Evolutionary conservation across 768 basidiomycete species (phyloP).

Genomic region (Pisolithus marmoratus): DNA sequence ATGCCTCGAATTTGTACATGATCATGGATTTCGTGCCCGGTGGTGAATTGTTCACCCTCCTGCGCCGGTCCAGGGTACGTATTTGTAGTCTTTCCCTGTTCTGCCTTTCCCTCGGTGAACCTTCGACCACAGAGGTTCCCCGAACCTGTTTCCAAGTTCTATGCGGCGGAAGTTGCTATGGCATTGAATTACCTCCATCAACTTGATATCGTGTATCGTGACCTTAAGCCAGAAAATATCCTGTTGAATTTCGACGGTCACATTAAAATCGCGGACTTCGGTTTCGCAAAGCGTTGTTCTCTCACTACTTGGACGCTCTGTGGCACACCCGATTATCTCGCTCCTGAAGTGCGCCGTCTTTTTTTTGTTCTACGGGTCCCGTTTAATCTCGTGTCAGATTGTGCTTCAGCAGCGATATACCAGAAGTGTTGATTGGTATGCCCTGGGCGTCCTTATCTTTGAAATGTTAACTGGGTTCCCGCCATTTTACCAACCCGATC

Average conservation of each 20-base stretch:
- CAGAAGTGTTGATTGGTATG: slow-evolving; percentile 98
- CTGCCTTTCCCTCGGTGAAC: slow-evolving; percentile 11
- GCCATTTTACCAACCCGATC: slow-evolving; percentile 87
- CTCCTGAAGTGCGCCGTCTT: slow-evolving; percentile 68
- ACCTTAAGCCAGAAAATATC: slow-evolving; percentile 97
- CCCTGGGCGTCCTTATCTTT: slow-evolving; percentile 92
- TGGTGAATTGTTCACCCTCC: slow-evolving; percentile 91
- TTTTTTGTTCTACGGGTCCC: slow-evolving; percentile 17
- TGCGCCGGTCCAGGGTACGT: slow-evolving; percentile 83
- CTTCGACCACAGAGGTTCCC: slow-evolving; percentile 68
- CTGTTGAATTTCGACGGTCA: slow-evolving; percentile 91
- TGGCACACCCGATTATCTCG: slow-evolving; percentile 94
- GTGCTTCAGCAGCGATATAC: slow-evolving; percentile 83
- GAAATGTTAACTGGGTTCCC: slow-evolving; percentile 97
- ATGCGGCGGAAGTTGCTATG: slow-evolving; percentile 90
- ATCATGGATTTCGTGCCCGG: slow-evolving; percentile 97
- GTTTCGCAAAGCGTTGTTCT: slow-evolving; percentile 87
- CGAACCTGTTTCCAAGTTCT: slow-evolving; percentile 96
- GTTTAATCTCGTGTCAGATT: slow-evolving; percentile 39
- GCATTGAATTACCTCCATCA: slow-evolving; percentile 87
- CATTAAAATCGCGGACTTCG: slow-evolving; percentile 96
- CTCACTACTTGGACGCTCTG: slow-evolving; percentile 94
- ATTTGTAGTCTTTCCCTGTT: slow-evolving; percentile 6
- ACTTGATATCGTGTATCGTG: slow-evolving; percentile 90
- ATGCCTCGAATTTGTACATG: slow-evolving; percentile 91